phyloP scores from a whole-genome alignment of 2,329 filamentous ascomycete species.

The Sporothrix mexicana region DNA sequence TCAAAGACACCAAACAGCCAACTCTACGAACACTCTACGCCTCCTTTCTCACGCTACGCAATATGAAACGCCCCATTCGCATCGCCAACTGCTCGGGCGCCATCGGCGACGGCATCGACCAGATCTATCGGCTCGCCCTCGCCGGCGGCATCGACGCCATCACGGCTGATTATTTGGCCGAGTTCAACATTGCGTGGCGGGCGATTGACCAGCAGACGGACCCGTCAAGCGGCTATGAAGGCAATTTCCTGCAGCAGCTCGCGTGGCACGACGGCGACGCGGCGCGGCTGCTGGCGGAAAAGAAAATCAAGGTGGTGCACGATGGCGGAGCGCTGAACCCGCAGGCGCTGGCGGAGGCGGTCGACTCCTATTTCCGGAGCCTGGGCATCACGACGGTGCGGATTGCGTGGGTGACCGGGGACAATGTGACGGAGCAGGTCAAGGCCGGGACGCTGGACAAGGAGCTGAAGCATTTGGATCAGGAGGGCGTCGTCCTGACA shows the following conservation, averaged over 20 bases:
- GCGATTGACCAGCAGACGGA: conserved; percentile 42
- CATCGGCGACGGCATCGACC: conserved; percentile 47
- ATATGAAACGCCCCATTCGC: conserved; percentile 42
- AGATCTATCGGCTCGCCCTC: conserved; percentile 46
- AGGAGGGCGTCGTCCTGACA: background rate
- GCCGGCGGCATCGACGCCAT: conserved; percentile 39
- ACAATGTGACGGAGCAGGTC: conserved; percentile 46
- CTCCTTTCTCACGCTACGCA: background rate
- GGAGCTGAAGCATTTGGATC: conserved; percentile 6
- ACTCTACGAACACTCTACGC: background rate
- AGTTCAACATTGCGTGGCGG: conserved; percentile 45
- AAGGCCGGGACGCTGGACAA: background rate
- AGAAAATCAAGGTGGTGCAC: conserved; percentile 56
- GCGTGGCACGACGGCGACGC: conserved; percentile 36
- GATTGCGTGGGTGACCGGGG: conserved; percentile 54
- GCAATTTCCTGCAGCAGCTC: conserved; percentile 43
- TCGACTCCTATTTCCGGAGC: conserved; percentile 24
- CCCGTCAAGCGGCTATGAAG: conserved; percentile 43
- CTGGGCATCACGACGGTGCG: conserved; percentile 41
- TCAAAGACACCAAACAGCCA: background rate
- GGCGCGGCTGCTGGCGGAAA: conserved; percentile 42
- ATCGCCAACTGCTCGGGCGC: conserved; percentile 48
- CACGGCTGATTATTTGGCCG: conserved; percentile 41
- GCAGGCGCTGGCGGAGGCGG: conserved; percentile 49
- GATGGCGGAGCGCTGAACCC: conserved; percentile 60